Conservation (phyloP, 176 grass and related monocot genomes). For the Ananas comosus region DNA sequence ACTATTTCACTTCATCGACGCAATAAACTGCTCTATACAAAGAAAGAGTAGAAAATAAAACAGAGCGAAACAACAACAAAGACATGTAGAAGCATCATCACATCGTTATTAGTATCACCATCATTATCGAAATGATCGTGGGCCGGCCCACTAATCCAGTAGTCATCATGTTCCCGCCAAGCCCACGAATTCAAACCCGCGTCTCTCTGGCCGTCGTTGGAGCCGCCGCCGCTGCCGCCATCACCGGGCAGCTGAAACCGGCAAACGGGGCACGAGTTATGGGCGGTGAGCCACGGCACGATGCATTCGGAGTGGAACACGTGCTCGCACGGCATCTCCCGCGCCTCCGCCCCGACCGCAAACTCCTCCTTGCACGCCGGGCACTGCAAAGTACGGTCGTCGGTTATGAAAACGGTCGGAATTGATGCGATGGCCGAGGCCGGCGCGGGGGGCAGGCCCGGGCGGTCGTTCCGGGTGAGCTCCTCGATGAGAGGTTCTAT, state of each 20-base stretch:
- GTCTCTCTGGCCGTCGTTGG: background rate
- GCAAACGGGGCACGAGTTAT: conserved; percentile 95
- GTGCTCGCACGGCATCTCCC: conserved; percentile 90
- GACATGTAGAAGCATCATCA: too few species aligned
- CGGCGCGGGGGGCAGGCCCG: conserved; percentile 54
- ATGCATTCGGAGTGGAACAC: conserved; percentile 96
- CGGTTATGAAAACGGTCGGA: conserved; percentile 60
- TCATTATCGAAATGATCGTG: too few species aligned
- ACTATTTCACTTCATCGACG: too few species aligned
- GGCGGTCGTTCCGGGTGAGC: conserved; percentile 69
- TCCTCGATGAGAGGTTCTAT: conserved; percentile 60
- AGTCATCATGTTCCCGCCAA: too few species aligned
- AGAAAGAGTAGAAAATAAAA: too few species aligned
- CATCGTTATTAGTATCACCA: too few species aligned
- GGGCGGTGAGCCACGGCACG: conserved; percentile 78
- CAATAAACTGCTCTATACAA: too few species aligned
- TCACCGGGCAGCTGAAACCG: conserved; percentile 59
- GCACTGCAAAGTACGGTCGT: conserved; percentile 46
- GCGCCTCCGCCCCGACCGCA: conserved; percentile 61
- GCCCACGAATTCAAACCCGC: too few species aligned
- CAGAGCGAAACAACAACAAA: too few species aligned
- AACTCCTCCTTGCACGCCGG: conserved; percentile 99
- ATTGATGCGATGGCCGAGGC: conserved; percentile 70
- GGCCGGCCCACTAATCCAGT: too few species aligned
- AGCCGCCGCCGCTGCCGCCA: background rate